phyloP scores from a whole-genome alignment of 176 grass and related monocot genomes.

The Microstegium vimineum region DNA sequence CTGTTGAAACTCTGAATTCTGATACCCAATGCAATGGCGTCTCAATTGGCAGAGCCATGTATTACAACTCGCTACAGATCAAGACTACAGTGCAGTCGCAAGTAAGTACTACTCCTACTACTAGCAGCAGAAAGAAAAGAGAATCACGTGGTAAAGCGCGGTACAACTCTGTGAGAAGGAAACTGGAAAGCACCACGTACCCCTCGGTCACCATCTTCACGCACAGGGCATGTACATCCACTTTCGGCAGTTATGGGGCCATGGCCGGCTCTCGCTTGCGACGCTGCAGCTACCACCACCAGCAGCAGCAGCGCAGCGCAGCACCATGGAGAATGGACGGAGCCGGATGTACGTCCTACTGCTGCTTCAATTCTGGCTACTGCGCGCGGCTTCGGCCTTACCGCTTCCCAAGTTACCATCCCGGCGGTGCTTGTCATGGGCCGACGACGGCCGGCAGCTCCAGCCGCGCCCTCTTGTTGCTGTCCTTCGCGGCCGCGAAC shows the following conservation, averaged over 20 bases:
- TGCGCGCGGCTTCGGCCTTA: too few relatives aligned
- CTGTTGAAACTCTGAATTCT: not conserved
- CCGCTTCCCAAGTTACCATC: not conserved
- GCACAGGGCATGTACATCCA: not conserved
- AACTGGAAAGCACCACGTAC: not conserved
- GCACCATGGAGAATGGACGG: not conserved
- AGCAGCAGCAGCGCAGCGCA: too few relatives aligned
- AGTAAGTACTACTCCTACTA: not conserved
- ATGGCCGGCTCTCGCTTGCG: not conserved
- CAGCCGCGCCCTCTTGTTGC: slow-evolving; percentile 28
- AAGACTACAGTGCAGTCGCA: not conserved
- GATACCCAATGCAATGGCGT: not conserved
- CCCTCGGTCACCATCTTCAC: not conserved
- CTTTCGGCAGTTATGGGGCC: not conserved
- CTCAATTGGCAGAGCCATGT: not conserved
- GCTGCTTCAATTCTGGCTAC: not conserved
- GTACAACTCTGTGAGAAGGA: not conserved
- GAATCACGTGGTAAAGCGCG: not conserved
- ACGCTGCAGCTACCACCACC: not conserved
- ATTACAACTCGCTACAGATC: not conserved
- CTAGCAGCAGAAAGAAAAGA: not conserved
- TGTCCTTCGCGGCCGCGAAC: not conserved
- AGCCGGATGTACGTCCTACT: not conserved
- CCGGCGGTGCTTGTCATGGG: slow-evolving; percentile 29
- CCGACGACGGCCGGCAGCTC: slow-evolving; percentile 13